A percentile compares a stretch with the other conserved stretches of the same genome.
Conservation (phyloP, 805 yeast genomes). For the Dipodascus geniculatus region DNA sequence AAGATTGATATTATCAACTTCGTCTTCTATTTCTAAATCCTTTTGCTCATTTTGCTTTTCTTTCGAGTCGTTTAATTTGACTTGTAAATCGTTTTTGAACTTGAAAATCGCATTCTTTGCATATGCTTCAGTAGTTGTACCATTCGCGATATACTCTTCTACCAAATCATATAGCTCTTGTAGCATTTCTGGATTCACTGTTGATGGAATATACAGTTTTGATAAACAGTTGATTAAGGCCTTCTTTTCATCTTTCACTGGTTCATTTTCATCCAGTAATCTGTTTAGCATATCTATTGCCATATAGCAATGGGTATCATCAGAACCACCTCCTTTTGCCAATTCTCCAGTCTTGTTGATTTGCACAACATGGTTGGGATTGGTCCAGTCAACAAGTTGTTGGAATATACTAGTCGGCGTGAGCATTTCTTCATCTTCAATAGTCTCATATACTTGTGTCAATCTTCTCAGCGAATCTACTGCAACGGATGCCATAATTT, state of each 20-base stretch:
- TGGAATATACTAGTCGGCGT: constrained; percentile 46
- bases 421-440: constrained; percentile 23
- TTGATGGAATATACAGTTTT: constrained; percentile 34
- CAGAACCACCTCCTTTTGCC: constrained; percentile 39
- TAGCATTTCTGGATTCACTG: constrained; percentile 20
- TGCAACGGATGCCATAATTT: constrained; percentile 38
- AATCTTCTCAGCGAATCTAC: constrained; percentile 31
- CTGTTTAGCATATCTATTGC: not conserved
- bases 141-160: constrained; percentile 24
- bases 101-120: constrained; percentile 27
- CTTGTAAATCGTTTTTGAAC: constrained; percentile 11
- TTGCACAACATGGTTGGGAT: constrained; percentile 34
- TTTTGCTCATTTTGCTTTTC: not conserved
- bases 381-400: constrained; percentile 76
- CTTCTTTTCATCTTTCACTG: constrained; percentile 37
- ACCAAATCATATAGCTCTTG: constrained; percentile 20
- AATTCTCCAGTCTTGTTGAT: constrained; percentile 41
- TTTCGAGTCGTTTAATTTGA: not conserved
- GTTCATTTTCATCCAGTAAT: not conserved
- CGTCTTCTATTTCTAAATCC: not conserved
- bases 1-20: constrained; percentile 11
- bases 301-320: constrained; percentile 29
- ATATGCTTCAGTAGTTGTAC: constrained; percentile 22
- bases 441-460: constrained; percentile 31
- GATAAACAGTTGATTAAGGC: constrained; percentile 40